A percentile compares a stretch with the other conserved stretches of the same genome.
Evolutionary conservation across 441 rosid genomes (phyloP).

Genomic region (Syzygium malaccense): DNA sequence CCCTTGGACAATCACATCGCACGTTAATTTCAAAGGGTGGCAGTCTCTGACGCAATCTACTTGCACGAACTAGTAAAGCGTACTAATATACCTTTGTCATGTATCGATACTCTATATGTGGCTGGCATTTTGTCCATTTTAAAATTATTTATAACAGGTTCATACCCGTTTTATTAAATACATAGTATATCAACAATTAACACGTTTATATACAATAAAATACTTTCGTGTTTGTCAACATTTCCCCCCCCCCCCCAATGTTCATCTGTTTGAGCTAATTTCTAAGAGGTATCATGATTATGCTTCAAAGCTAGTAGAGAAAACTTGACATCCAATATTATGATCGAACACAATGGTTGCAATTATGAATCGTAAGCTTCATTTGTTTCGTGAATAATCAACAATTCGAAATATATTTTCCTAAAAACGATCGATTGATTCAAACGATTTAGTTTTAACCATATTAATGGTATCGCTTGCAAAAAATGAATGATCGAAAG

Average conservation of each 20-base stretch:
- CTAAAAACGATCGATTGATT: neutral
- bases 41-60: neutral
- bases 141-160: neutral
- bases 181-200: neutral
- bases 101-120: neutral
- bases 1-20: neutral
- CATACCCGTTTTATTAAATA: neutral
- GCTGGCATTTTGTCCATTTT: neutral
- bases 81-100: neutral
- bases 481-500: too few species aligned
- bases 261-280: neutral
- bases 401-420: rapidly evolving
- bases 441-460: too few species aligned
- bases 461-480: too few species aligned
- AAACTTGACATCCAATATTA: neutral
- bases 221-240: too few species aligned
- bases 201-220: neutral
- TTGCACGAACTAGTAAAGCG: neutral
- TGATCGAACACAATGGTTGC: neutral
- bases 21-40: neutral
- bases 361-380: rapidly evolving
- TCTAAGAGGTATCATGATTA: neutral
- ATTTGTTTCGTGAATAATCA: neutral
- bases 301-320: neutral
- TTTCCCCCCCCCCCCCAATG: neutral